Percentiles rank a stretch among this genome's conserved stretches.
Conservation (phyloP, 2,329 filamentous ascomycete genomes). For the Fusarium oxysporum region DNA sequence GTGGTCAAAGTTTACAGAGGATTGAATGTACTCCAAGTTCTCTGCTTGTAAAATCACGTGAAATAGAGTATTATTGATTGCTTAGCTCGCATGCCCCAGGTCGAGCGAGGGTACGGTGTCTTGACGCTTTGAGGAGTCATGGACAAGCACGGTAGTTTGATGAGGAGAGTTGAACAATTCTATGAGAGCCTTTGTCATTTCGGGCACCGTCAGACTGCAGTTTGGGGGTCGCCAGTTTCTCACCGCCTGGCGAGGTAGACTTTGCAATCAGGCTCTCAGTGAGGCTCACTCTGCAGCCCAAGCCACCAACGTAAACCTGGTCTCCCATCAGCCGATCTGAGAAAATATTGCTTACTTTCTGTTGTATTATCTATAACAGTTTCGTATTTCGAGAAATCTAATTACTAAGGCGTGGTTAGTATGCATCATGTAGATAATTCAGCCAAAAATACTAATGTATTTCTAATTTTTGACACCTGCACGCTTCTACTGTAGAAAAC, state of each 20-base stretch:
- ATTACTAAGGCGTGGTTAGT: too few relatives aligned
- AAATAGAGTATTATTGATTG: rapidly evolving
- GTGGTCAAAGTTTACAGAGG: neutral
- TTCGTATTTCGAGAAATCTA: too few relatives aligned
- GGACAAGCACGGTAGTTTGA: rapidly evolving
- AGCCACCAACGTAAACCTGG: neutral
- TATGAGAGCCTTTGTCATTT: neutral
- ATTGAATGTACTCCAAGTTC: rapidly evolving
- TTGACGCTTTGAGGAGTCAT: neutral
- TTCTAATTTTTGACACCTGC: too few relatives aligned
- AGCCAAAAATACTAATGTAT: too few relatives aligned
- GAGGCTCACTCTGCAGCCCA: neutral
- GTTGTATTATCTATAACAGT: too few relatives aligned
- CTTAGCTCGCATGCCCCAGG: neutral
- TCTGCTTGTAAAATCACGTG: rapidly evolving
- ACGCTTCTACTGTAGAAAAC: too few relatives aligned
- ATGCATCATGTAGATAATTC: too few relatives aligned
- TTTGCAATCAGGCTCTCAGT: neutral
- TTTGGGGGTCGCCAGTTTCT: rapidly evolving
- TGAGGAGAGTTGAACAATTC: rapidly evolving
- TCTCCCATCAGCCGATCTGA: neutral
- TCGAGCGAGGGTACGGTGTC: rapidly evolving
- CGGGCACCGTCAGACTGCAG: neutral
- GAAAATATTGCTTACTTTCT: too few relatives aligned
- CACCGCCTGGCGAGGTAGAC: neutral